Conservation (phyloP, 2,329 filamentous ascomycete species). For the Ascosphaera aggregata region DNA sequence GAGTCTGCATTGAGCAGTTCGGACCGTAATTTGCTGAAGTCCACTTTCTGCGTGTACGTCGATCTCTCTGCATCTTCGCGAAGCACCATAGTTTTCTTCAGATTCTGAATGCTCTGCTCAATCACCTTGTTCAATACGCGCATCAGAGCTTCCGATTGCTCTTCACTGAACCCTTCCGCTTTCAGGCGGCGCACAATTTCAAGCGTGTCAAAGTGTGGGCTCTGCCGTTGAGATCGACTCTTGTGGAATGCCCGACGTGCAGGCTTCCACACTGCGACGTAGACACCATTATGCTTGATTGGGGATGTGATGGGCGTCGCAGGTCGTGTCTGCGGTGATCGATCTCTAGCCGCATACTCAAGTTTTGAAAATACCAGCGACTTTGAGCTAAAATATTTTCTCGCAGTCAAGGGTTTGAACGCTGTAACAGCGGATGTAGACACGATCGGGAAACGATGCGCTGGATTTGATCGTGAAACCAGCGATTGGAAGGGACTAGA, state of each 20-base stretch:
- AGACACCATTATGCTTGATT: constrained; percentile 23
- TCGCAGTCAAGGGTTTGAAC: constrained; percentile 5
- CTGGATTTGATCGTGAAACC: background rate
- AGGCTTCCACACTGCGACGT: constrained; percentile 20
- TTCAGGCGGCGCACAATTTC: constrained; percentile 87
- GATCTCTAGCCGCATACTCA: constrained; percentile 4
- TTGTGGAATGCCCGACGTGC: constrained; percentile 38
- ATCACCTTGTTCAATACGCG: constrained; percentile 90
- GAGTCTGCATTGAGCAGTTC: constrained; percentile 83
- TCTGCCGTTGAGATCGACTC: constrained; percentile 35
- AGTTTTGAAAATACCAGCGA: background rate
- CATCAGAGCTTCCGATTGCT: constrained; percentile 97
- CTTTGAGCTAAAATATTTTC: constrained; percentile 1
- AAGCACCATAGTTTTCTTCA: constrained; percentile 93
- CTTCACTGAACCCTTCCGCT: constrained; percentile 82
- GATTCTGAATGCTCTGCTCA: constrained; percentile 92
- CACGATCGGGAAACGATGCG: background rate
- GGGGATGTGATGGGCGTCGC: constrained; percentile 7
- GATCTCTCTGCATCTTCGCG: constrained; percentile 41
- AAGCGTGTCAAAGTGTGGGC: constrained; percentile 95
- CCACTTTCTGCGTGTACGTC: constrained; percentile 66
- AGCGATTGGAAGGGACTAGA: background rate
- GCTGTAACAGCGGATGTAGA: background rate
- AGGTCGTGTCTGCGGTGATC: background rate
- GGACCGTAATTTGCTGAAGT: constrained; percentile 90